Base-by-base conservation (phyloP, 345 rosid species). In the Nephelium lappaceum region DNA sequence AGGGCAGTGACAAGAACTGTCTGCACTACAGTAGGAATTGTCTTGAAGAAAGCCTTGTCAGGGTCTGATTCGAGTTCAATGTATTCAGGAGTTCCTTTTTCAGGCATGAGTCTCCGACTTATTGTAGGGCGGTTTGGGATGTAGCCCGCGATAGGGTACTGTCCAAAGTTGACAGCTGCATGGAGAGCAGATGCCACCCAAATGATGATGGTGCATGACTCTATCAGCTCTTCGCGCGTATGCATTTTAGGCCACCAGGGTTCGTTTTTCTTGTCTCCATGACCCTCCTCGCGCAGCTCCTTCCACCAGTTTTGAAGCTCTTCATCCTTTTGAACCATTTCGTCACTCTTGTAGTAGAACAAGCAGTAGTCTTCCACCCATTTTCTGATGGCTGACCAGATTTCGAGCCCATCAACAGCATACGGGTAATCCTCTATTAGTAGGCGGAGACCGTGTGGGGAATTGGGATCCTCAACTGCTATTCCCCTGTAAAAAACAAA, bases 271-370 rank as follows among this genome's bases (percentile, higher is more conserved):
- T 80, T 86, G 87, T 92, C 94, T 4, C 87, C 97, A 4, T 91
- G 93, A 36, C 97, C 97, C 60, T 80, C 85, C 72, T 91, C 92
- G 7, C 88, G 80, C 19, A 89, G 78, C 60, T 90, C 92, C 24
- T 83, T 87, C 97, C 94, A 92, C 94, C 91, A 91, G 4, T 84
- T 81, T 83, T 91, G 91, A 67, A 92, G 93, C 68, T 92, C 94
- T 0, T 65, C 58, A 74, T 91, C 97, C 8, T n/a, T 61, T 72
- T 78, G 80, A 27, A 92, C 85, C 80, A 75, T 78, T 63, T 84
- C 85, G 38, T 90, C 88, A 0, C 79, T 80, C 77, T 87, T 81
- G 87, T 91, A 93, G 79, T 87, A 91, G 80, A 86, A 76, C 19
- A 69, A 31, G 71, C 87, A 86, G 81, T 88, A 93, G 72, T 90